These are phyloP conservation scores for Parasarocladium wereldwijsianum DNA, from an alignment of 2,329 filamentous ascomycete genomes.

Conservation along the genomic window DNA sequence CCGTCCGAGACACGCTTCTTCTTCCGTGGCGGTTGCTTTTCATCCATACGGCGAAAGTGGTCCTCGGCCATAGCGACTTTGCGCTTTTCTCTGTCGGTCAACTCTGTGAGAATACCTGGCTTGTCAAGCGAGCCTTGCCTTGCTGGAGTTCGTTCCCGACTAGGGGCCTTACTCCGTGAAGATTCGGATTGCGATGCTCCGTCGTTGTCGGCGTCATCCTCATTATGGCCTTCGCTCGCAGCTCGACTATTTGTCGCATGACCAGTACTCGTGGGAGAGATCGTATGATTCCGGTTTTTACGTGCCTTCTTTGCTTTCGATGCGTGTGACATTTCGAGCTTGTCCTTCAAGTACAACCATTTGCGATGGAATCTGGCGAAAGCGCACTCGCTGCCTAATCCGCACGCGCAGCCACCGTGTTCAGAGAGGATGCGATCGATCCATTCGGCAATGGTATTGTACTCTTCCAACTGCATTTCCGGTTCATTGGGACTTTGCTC, in stretches of 20 bases:
- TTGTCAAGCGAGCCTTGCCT: conserved; percentile 46
- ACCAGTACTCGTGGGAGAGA: conserved; percentile 48
- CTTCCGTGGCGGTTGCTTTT: conserved; percentile 38
- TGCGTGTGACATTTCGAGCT: conserved; percentile 19
- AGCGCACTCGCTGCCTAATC: conserved; percentile 45
- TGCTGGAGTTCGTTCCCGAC: conserved; percentile 48
- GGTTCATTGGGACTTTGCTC: conserved; percentile 27
- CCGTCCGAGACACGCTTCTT: conserved; percentile 50
- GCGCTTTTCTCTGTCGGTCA: conserved; percentile 51
- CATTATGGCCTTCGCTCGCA: conserved; percentile 44
- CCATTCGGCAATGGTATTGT: conserved; percentile 46
- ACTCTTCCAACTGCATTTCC: conserved; percentile 44
- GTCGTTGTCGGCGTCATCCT: conserved; percentile 41
- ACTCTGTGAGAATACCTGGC: conserved; percentile 45
- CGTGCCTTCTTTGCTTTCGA: conserved; percentile 29
- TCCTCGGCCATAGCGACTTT: conserved; percentile 54
- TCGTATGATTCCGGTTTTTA: conserved; percentile 38
- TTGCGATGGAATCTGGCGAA: conserved; percentile 49
- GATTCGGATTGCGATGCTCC: conserved; percentile 28
- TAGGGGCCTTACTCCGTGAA: conserved; percentile 49
- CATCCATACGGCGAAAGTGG: conserved; percentile 46
- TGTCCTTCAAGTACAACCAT: conserved; percentile 33
- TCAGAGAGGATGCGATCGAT: conserved; percentile 58
- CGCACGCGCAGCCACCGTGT: conserved; percentile 67
- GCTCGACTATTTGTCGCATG: conserved; percentile 49